Evolutionary conservation across 2,329 filamentous ascomycete genomes (phyloP).

Genomic region (Pseudogymnoascus pannorum): DNA sequence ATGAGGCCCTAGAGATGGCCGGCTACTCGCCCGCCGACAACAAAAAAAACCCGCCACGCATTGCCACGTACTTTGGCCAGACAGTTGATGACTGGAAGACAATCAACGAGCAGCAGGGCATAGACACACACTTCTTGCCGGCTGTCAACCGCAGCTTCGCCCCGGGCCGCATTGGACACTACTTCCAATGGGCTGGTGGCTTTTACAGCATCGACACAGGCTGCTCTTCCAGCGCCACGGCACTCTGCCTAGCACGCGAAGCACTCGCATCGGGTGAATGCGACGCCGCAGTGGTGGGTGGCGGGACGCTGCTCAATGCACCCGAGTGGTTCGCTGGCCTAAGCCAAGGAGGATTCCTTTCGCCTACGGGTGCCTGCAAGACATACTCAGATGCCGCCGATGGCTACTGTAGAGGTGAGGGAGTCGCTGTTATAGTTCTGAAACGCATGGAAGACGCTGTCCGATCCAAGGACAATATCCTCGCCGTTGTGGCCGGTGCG

Average conservation of each 20-base stretch:
- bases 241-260: constrained; percentile 65
- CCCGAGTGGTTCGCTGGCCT: constrained; percentile 73
- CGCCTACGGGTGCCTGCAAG: constrained; percentile 68
- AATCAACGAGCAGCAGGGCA: constrained; percentile 9
- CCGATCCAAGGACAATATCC: constrained; percentile 58
- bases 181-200: constrained; percentile 68
- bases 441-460: constrained; percentile 49
- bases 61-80: constrained; percentile 12
- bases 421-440: constrained; percentile 39
- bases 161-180: constrained; percentile 62
- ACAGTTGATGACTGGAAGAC: constrained; percentile 12
- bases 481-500: constrained; percentile 42
- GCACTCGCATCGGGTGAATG: constrained; percentile 69
- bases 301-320: constrained; percentile 71
- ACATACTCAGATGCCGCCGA: constrained; percentile 67
- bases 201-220: constrained; percentile 71
- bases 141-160: constrained; percentile 37
- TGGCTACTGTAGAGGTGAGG: constrained; percentile 49
- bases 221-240: constrained; percentile 66
- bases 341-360: constrained; percentile 70
- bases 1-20: constrained; percentile 71
- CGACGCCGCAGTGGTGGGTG: constrained; percentile 74
- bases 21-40: constrained; percentile 73
- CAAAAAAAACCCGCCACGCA: constrained; percentile 55
- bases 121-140: constrained; percentile 38